Percentiles rank a stretch among this genome's conserved stretches.
These are phyloP conservation scores for Spironucleus salmonicida DNA, from an alignment of 208 protist species.

Conservation along the genomic window DNA sequence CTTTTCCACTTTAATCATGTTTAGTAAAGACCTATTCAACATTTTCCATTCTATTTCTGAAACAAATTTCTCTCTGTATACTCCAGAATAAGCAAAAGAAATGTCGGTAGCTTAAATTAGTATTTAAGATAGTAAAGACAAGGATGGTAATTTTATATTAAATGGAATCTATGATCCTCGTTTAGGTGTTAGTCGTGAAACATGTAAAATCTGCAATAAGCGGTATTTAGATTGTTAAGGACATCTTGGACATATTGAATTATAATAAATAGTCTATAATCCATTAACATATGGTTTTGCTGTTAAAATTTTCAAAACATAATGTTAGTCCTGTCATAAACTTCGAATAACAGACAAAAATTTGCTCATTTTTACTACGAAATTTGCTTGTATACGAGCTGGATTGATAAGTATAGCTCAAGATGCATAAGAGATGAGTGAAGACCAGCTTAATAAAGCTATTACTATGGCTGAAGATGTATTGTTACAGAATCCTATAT, in stretches of 20 bases:
- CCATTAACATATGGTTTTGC: slow-evolving; percentile 55
- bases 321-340: slow-evolving; percentile 59
- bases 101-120: not conserved
- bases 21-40: too few species aligned
- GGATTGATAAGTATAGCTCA: not conserved
- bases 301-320: slow-evolving; percentile 50
- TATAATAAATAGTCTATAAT: slow-evolving; percentile 61
- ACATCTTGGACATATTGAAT: slow-evolving; percentile 68
- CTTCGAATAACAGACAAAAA: slow-evolving; percentile 36
- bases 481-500: too few species aligned
- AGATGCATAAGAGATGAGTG: not conserved
- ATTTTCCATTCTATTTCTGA: too few species aligned
- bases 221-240: slow-evolving; percentile 57
- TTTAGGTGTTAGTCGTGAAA: not conserved
- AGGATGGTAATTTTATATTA: not conserved
- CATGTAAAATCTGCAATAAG: slow-evolving; percentile 59
- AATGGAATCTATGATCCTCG: slow-evolving; percentile 11
- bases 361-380: not conserved
- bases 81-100: not conserved
- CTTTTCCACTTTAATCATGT: slow-evolving; percentile 18
- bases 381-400: not conserved
- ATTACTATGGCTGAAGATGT: too few species aligned
- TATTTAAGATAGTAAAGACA: not conserved
- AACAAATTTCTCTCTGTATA: not conserved
- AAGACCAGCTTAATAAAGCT: not conserved